Evolutionary conservation across 257 asterid genomes (phyloP).

Genomic region (Verbena officinalis): DNA sequence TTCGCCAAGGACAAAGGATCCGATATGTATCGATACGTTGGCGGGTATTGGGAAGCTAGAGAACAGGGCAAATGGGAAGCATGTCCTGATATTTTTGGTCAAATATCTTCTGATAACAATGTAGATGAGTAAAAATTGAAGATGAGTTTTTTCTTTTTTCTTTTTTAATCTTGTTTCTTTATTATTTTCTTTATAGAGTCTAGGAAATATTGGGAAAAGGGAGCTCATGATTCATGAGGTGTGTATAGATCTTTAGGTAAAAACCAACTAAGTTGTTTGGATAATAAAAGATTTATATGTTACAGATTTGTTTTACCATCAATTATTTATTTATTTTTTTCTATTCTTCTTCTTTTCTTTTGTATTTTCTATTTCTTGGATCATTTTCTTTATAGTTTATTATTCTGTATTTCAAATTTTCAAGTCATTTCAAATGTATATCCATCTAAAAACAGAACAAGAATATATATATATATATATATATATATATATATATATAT

Average conservation of each 20-base stretch:
- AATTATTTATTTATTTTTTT: too few species aligned
- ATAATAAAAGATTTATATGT: constrained; percentile 9
- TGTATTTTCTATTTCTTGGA: too few species aligned
- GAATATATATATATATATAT: too few species aligned
- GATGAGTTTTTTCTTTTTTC: neutral
- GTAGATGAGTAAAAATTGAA: constrained; percentile 40
- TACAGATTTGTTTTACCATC: neutral
- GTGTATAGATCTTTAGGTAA: constrained; percentile 29
- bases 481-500: too few species aligned
- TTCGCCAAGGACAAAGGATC: constrained; percentile 64
- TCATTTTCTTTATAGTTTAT: too few species aligned
- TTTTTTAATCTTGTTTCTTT: neutral
- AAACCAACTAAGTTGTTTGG: constrained; percentile 33
- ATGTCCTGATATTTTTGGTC: constrained; percentile 93
- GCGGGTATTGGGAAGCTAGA: constrained; percentile 98
- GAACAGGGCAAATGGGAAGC: constrained; percentile 78
- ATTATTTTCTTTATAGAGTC: constrained; percentile 11
- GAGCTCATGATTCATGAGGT: constrained; percentile 24
- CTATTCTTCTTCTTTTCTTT: too few species aligned
- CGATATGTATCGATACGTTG: constrained; percentile 56
- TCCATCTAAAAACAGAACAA: too few species aligned
- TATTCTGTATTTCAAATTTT: too few species aligned
- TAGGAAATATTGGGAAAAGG: constrained; percentile 27
- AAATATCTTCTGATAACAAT: constrained; percentile 57
- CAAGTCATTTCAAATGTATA: too few species aligned